Conservation (phyloP, 371 early-diverging fungal species). For the Circinella minor region DNA sequence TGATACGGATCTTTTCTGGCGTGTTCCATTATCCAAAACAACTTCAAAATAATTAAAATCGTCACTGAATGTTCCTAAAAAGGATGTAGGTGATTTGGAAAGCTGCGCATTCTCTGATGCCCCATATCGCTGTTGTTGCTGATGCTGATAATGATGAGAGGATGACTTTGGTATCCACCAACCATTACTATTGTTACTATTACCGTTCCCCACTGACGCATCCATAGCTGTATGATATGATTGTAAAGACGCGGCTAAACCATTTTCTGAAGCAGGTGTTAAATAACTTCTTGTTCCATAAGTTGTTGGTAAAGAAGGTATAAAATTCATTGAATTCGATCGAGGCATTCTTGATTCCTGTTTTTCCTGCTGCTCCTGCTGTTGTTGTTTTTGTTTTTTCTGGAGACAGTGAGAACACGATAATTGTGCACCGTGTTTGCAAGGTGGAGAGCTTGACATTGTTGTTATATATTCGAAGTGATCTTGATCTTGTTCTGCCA, state of each 20-base stretch:
- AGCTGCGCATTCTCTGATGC: slow-evolving; percentile 1
- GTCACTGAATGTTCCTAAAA: slow-evolving; percentile 23
- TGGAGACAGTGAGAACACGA: slow-evolving; percentile 8
- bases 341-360: not conserved
- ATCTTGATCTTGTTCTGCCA: slow-evolving; percentile 4
- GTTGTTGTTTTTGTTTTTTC: slow-evolving; percentile 1
- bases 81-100: slow-evolving; percentile 19
- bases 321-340: not conserved
- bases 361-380: too few species aligned
- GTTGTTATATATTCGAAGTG: not conserved
- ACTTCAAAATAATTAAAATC: slow-evolving; percentile 27
- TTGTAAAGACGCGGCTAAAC: not conserved
- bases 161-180: slow-evolving; percentile 12
- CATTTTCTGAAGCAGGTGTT: not conserved
- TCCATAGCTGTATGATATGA: slow-evolving; percentile 9
- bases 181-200: not conserved
- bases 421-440: slow-evolving; percentile 9
- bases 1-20: slow-evolving; percentile 32
- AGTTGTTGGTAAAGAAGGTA: slow-evolving; percentile 6
- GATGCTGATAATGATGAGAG: not conserved
- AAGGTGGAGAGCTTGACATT: not conserved
- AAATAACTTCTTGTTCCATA: not conserved
- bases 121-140: slow-evolving; percentile 1
- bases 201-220: not conserved
- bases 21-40: slow-evolving; percentile 36